Percentiles rank a stretch among this genome's conserved stretches.
These are phyloP conservation scores for Ceratobasidium sp. DNA, from an alignment of 1,284 basidiomycete species.

Conservation along the genomic window DNA sequence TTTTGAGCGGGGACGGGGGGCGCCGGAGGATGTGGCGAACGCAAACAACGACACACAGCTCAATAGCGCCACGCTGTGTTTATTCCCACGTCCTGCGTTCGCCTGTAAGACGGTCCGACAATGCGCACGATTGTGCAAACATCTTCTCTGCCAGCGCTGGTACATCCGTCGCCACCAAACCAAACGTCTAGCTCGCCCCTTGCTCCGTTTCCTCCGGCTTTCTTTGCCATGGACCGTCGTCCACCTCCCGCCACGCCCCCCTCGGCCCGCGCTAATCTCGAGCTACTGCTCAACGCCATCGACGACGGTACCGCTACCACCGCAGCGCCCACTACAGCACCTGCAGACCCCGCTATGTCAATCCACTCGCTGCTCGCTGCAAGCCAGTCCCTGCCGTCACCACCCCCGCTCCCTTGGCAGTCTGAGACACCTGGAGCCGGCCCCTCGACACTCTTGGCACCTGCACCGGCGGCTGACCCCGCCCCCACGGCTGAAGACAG, in stretches of 20 bases:
- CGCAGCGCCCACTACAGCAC: not conserved
- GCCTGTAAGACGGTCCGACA: conserved; percentile 17
- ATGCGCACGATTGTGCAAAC: conserved; percentile 28
- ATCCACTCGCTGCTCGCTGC: conserved; percentile 40
- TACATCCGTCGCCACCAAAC: not conserved
- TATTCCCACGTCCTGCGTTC: conserved; percentile 24
- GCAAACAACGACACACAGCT: conserved; percentile 9
- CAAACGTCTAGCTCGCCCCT: not conserved
- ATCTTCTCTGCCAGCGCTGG: conserved; percentile 18
- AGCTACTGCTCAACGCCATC: conserved; percentile 42
- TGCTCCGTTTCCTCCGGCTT: conserved; percentile 18
- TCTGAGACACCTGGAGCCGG: conserved; percentile 2
- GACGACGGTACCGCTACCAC: conserved; percentile 15
- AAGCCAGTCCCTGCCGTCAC: conserved; percentile 20
- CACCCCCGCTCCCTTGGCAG: conserved; percentile 31
- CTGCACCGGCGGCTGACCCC: not conserved
- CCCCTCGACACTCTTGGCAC: conserved; percentile 3
- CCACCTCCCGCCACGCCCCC: conserved; percentile 23
- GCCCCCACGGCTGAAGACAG: not conserved
- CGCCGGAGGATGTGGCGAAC: not conserved
- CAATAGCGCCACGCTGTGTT: conserved; percentile 5
- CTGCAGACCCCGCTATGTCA: conserved; percentile 8
- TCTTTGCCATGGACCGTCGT: conserved; percentile 19
- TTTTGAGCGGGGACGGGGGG: not conserved
- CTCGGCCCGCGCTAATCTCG: conserved; percentile 38